A percentile compares a stretch with the other conserved stretches of the same genome.
Evolutionary conservation across 306 rosid genomes (phyloP).

Genomic region (Castanea sativa): DNA sequence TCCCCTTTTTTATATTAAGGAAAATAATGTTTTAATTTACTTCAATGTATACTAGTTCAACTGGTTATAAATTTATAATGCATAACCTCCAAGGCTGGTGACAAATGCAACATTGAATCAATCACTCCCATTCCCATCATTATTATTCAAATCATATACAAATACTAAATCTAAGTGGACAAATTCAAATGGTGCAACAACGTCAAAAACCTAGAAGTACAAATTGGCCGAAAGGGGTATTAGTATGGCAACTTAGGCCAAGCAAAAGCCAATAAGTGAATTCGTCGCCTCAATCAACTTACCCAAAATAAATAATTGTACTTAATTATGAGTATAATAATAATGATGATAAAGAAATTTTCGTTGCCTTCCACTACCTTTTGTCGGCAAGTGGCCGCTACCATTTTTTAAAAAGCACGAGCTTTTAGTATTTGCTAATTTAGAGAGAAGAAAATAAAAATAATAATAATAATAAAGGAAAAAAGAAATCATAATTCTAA

Average conservation of each 20-base stretch:
- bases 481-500: background rate
- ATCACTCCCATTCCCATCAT: background rate
- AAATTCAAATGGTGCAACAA: background rate
- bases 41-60: no score
- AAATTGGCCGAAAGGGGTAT: background rate
- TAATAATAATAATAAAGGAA: background rate
- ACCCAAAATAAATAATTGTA: background rate
- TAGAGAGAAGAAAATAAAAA: background rate
- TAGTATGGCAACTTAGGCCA: constrained; percentile 4
- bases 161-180: background rate
- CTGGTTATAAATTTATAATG: no score
- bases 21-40: no score
- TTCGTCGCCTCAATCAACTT: background rate
- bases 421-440: background rate
- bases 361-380: background rate
- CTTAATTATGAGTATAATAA: background rate
- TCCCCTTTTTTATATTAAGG: no score
- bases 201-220: background rate
- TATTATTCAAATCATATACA: background rate
- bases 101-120: no score
- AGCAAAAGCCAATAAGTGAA: constrained; percentile 17
- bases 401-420: constrained; percentile 2
- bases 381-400: constrained; percentile 8
- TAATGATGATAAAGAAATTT: background rate
- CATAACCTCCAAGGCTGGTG: no score